Percentiles rank a stretch among this genome's conserved stretches.
phyloP scores from a whole-genome alignment of 2,329 filamentous ascomycete genomes.

The Aureobasidium sp. region DNA sequence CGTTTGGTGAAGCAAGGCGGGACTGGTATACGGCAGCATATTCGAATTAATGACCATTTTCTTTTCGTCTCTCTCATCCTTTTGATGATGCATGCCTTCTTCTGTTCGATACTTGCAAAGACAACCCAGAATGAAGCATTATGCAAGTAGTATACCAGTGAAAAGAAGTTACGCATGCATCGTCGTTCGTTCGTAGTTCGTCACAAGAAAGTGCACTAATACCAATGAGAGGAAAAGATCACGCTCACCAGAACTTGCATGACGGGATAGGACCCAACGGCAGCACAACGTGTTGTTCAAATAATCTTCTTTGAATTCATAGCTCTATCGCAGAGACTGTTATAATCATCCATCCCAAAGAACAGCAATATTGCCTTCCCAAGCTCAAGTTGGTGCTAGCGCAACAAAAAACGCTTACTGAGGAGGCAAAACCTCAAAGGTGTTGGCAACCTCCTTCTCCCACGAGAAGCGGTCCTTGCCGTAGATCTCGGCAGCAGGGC shows the following conservation, averaged over 20 bases:
- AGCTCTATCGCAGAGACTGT: not conserved
- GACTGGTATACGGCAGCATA: not conserved
- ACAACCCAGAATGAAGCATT: too few relatives aligned
- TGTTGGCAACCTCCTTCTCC: constrained; percentile 46
- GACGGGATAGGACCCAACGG: too few relatives aligned
- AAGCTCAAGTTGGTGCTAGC: not conserved
- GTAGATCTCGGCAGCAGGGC: constrained; percentile 48
- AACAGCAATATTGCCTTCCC: too few relatives aligned
- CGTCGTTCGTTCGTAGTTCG: too few relatives aligned
- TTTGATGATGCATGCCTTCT: too few relatives aligned
- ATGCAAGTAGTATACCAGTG: too few relatives aligned
- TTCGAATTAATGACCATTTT: not conserved
- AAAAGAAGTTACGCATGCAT: too few relatives aligned
- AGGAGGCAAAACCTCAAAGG: constrained; percentile 38
- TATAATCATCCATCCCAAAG: not conserved
- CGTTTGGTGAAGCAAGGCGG: not conserved
- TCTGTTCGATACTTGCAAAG: too few relatives aligned
- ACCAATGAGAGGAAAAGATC: too few relatives aligned
- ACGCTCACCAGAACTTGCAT: too few relatives aligned
- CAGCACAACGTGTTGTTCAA: not conserved
- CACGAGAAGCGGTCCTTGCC: constrained; percentile 42
- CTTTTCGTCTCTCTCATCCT: too few relatives aligned
- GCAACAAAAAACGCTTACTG: not conserved
- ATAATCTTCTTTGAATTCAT: not conserved
- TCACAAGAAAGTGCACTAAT: too few relatives aligned